Base-by-base conservation (phyloP, 2,329 filamentous ascomycete species). In the Diplocarpon mali region DNA sequence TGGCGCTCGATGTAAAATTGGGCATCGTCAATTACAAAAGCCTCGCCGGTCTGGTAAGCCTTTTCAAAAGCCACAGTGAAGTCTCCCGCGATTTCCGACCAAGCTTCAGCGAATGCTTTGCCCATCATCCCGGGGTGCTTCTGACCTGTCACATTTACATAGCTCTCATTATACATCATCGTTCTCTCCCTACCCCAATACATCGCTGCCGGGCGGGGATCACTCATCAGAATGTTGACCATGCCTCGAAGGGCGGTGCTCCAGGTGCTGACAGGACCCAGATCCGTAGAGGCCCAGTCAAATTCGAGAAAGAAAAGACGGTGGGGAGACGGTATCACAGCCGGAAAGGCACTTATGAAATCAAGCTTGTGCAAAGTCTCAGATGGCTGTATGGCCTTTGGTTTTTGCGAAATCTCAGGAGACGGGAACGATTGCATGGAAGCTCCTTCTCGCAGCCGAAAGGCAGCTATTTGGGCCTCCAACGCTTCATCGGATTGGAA, bases 261-360 rank as follows among this genome's bases (percentile, higher is more conserved):
- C 69, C 69, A 72, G 27, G 42, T 53, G 4, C 52, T 46, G 47
- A 67, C 64, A 1, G 64, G 60, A 0, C 69, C 69, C 1, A 71
- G 50, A 3, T 61, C 58, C 0, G 68, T 69, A 5, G 56, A 53
- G 7, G 51, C 56, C 69, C 69, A 72, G 47, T 70, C 62, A 6
- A 68, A 57, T 11, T 53, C 55, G 11, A 65, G 56, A 28, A 65
- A 45, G 35, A 55, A 58, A 9, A 49, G 11, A 17, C 57, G 41
- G 40, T 58, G 55, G 6, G 43, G 37, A n/a, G 54, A 57, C 28
- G 57, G n/a, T 2, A 44, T 27, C 15, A 46, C 34, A 5, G 35
- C 39, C 1, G 50, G 39, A 28, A 48, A 38, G 16, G 51, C 48
- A 9, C 39, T 32, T 8, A 54, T 55, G 46, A 59, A 53, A 48